Percentiles rank a stretch among this genome's conserved stretches.
Conservation (phyloP, 345 rosid genomes). For the Toxicodendron radicans region DNA sequence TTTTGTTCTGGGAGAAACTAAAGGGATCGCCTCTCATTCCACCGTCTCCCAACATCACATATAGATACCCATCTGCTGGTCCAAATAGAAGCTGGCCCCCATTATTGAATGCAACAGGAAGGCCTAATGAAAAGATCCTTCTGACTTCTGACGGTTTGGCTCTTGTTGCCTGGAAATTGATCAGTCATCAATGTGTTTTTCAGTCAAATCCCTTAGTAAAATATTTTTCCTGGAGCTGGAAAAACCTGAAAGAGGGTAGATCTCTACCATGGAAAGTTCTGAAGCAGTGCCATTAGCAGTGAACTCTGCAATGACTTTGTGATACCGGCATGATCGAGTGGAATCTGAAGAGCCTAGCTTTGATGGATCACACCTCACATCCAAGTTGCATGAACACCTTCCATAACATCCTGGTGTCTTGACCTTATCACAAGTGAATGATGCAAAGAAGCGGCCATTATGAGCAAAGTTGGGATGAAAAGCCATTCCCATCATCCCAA, state of each 20-base stretch:
- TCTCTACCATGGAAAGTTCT: conserved; percentile 49
- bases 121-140: conserved; percentile 88
- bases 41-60: conserved; percentile 92
- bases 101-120: conserved; percentile 74
- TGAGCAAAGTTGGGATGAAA: conserved; percentile 69
- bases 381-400: conserved; percentile 75
- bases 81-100: conserved; percentile 94
- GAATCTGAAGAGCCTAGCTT: conserved; percentile 55
- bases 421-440: conserved; percentile 74
- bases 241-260: neutral
- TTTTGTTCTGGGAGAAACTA: conserved; percentile 86
- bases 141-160: conserved; percentile 80
- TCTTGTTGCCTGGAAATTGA: conserved; percentile 54
- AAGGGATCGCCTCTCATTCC: conserved; percentile 76
- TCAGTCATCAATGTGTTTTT: conserved; percentile 7
- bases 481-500: conserved; percentile 83
- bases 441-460: conserved; percentile 73
- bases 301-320: conserved; percentile 65
- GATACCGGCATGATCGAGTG: conserved; percentile 64
- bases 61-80: conserved; percentile 76
- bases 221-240: neutral
- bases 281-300: conserved; percentile 56
- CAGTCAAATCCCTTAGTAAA: neutral
- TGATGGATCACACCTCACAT: conserved; percentile 78
- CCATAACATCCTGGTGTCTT: conserved; percentile 65